Base-by-base conservation (phyloP, 306 rosid species). In the Cicer arietinum region DNA sequence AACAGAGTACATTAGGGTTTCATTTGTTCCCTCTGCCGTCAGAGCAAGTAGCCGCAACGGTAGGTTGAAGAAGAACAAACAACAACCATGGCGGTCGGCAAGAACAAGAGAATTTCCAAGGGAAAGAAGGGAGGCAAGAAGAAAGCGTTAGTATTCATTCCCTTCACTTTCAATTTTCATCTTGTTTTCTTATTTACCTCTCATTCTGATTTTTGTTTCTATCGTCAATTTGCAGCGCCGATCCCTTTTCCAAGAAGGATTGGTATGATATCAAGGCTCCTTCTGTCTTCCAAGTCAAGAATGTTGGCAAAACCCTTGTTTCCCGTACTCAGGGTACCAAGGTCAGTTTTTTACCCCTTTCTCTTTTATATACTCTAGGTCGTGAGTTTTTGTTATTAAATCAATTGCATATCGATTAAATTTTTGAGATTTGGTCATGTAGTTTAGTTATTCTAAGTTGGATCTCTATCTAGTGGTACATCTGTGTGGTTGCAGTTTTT, bases 121-220 rank as follows among this genome's bases (percentile, higher is more conserved):
- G 96, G 97, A 4, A 94, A 88, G 87, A 94, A 94, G 87, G 98
- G 98, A 70, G 92, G 97, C 81, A 94, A 94, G 92, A 91, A 94
- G 96, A 91, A 94, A 54, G 91, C 97, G 97, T 94, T 8, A 86
- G 90, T 75, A 0, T 6, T 1, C 17, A 41, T 54, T 25, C 46
- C 7, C 18, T 25, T 40, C 0, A 5, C 6, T 20, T 10, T 5
- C 6, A 35, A 39, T 3, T 20, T 25, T 25, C 6, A 8, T 3
- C 0, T 64, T n/a, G 43, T 65, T 75, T 8, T 14, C 20, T 45
- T 1, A 5, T 37, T 18, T 14, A 3, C 12, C 3, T 22, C 30
- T 25, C 0, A 25, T 3, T 50, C 4, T 6, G 37, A 4, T 69
- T 65, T 13, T 5, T 17, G 25, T n/a, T 39, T 59, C 8, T 30